Evolutionary conservation across 2,329 filamentous ascomycete species (phyloP), one percentile per base, ranked within the genome.

Genomic region (Pseudogymnoascus verrucosus): DNA sequence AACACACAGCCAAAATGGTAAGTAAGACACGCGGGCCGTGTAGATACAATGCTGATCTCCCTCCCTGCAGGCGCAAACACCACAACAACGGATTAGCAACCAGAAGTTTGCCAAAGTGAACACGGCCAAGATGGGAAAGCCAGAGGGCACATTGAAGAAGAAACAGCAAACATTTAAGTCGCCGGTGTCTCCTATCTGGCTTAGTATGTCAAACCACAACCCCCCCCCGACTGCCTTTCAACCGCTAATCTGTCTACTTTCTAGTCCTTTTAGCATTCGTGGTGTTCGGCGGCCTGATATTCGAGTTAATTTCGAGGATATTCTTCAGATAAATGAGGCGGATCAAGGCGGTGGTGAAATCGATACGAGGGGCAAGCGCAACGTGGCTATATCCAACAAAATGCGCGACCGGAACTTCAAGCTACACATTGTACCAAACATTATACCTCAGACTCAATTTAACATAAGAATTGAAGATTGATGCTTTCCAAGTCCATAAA

Each of bases 41-140:
- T 57, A 34, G 12, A 34, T 19, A 34, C 21, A 34, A 34, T 57
- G 51, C 51, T 57, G 51, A 57, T 57, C 28, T 57, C 34, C 14
- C 28, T 31, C 8, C 8, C 28, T 34, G 4, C 72, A 92, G 89
- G 89, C 87, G 70, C 90, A 93, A 87, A 95, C 90, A 69, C 90
- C 88, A 70, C 84, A 91, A 76, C 91, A 95, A 80, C 88, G 90
- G 75, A 86, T 86, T 73, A 87, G 88, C 67, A 95, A 95, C 79
- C 84, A 84, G 73, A 89, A 89, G 77, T 96, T 91, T 77, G 87
- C 83, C 69, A 88, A 88, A 74, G 82, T 84, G 62, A 87, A 93
- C 74, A 86, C 89, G 74, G 79, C 81, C 65, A 89, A 87, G 74
- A 89, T 89, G 76, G 90, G 90, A 77, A 91, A 90, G 79, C 82